Base-by-base conservation (phyloP, 2,329 filamentous ascomycete genomes). In the Zopfia rhizophila region DNA sequence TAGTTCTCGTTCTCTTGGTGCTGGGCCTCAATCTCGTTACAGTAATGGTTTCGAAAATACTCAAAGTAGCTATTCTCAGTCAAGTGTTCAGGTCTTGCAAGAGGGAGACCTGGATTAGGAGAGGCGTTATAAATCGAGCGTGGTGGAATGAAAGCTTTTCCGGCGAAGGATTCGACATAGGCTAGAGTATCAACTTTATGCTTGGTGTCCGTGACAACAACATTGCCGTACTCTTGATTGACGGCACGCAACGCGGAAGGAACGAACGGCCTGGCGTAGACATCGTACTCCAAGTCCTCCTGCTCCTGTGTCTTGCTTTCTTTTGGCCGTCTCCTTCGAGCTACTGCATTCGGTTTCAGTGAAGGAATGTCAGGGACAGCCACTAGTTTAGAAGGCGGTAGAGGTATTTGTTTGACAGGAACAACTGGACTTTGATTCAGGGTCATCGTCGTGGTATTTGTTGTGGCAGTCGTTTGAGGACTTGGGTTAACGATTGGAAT, bases 181-280 rank as follows among this genome's bases (percentile, higher is more conserved):
- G 37, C 10, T 21, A 29, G 21, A n/a, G 50, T 59, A 17, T 55
- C 40, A 7, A 65, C 56, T 14, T 21, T 21, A 22, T 58, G 55
- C n/a, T 38, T 48, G 7, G 49, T 36, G n/a, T 13, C 22, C 3
- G 56, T 57, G 13, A 42, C 12, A 14, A 51, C 25, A 14, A 47
- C 28, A 14, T 17, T 13, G 16, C 46, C 30, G 8, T 27, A 30
- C 24, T 51, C 50, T 28, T 31, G 7, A 32, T 64, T 64, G 46
- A 66, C 57, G 11, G 44, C 31, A 14, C 39, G 48, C 16, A 57
- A 47, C 18, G 35, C 22, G 2, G 46, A 24, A 1, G 57, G 53
- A 12, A 65, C 32, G 28, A 63, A 65, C 1, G 60, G 41, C 2
- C 36, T 21, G 3, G 60, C 60, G 36, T 65, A 65, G 3, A 66